These are phyloP conservation scores for Talaromyces sp. DNA, from an alignment of 2,329 filamentous ascomycete species.

Conservation along the genomic window DNA sequence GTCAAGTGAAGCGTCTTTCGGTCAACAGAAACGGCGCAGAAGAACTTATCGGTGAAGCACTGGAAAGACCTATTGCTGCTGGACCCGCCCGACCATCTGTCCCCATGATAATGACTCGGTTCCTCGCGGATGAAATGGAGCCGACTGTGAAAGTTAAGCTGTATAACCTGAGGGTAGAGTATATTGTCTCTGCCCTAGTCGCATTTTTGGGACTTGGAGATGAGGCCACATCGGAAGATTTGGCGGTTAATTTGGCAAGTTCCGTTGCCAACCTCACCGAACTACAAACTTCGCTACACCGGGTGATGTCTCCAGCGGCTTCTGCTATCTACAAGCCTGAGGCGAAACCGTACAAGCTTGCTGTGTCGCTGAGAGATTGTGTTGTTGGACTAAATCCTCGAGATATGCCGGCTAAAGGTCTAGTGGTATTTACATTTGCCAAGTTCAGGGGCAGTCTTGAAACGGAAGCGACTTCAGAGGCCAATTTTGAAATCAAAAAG, in stretches of 20 bases:
- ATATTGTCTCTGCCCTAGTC: slow-evolving; percentile 77
- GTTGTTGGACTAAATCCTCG: slow-evolving; percentile 80
- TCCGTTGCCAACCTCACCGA: slow-evolving; percentile 75
- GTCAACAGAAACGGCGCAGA: slow-evolving; percentile 63
- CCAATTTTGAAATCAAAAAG: slow-evolving; percentile 66
- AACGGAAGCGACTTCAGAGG: slow-evolving; percentile 58
- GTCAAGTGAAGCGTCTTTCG: slow-evolving; percentile 62
- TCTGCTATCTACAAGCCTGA: slow-evolving; percentile 17
- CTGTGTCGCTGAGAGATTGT: slow-evolving; percentile 71
- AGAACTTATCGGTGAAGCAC: slow-evolving; percentile 63
- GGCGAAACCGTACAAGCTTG: slow-evolving; percentile 48
- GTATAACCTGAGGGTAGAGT: slow-evolving; percentile 79
- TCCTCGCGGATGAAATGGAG: slow-evolving; percentile 92
- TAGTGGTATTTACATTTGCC: slow-evolving; percentile 73
- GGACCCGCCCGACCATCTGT: slow-evolving; percentile 15
- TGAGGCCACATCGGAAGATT: slow-evolving; percentile 63
- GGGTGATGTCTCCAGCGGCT: slow-evolving; percentile 11
- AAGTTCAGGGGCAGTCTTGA: slow-evolving; percentile 64
- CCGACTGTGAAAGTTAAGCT: slow-evolving; percentile 84
- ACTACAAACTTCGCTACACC: slow-evolving; percentile 28
- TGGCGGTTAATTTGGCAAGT: slow-evolving; percentile 68
- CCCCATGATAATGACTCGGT: slow-evolving; percentile 76
- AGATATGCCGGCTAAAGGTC: slow-evolving; percentile 66
- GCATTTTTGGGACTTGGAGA: slow-evolving; percentile 67
- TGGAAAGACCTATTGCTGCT: slow-evolving; percentile 28